These are phyloP conservation scores for Fusarium sp. DNA, from an alignment of 2,329 filamentous ascomycete genomes.

Conservation along the genomic window DNA sequence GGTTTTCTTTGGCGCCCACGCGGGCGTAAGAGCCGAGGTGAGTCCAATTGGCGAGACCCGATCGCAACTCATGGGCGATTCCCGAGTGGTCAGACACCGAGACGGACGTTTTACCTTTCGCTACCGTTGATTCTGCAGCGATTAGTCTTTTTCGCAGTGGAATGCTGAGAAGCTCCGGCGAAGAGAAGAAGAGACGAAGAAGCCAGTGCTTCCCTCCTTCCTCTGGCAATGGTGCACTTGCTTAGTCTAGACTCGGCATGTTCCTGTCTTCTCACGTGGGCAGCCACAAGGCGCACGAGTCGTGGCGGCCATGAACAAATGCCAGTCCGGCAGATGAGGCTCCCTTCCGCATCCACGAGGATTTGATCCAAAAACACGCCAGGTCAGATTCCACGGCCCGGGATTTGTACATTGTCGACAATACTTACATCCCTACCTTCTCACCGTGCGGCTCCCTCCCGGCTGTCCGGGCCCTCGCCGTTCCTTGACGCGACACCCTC, in stretches of 20 bases:
- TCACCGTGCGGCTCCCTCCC: not conserved
- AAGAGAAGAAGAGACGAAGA: not conserved
- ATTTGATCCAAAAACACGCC: not conserved
- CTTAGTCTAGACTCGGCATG: too few species aligned
- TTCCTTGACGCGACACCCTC: slow-evolving; percentile 29
- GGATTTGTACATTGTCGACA: not conserved
- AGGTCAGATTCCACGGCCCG: slow-evolving; percentile 7
- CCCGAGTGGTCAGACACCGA: slow-evolving; percentile 17
- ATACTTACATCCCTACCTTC: not conserved
- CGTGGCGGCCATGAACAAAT: slow-evolving; percentile 1
- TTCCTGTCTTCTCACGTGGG: slow-evolving; percentile 6
- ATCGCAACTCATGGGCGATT: slow-evolving; percentile 10
- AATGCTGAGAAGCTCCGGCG: too few species aligned
- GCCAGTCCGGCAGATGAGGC: not conserved
- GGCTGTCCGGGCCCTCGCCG: slow-evolving; percentile 2
- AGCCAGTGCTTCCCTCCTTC: slow-evolving; percentile 24
- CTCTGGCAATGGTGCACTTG: too few species aligned
- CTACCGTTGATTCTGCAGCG: slow-evolving; percentile 13
- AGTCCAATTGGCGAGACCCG: not conserved
- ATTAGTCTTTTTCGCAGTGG: slow-evolving; percentile 4
- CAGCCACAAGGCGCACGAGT: not conserved
- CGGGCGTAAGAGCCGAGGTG: slow-evolving; percentile 6
- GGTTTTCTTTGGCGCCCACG: slow-evolving; percentile 13
- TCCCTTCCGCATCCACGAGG: slow-evolving; percentile 5
- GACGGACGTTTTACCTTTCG: slow-evolving; percentile 29